Evolutionary conservation across 169 alveolate species (phyloP), one percentile per base, ranked within the genome.

Genomic region (Eimeria necatrix): DNA sequence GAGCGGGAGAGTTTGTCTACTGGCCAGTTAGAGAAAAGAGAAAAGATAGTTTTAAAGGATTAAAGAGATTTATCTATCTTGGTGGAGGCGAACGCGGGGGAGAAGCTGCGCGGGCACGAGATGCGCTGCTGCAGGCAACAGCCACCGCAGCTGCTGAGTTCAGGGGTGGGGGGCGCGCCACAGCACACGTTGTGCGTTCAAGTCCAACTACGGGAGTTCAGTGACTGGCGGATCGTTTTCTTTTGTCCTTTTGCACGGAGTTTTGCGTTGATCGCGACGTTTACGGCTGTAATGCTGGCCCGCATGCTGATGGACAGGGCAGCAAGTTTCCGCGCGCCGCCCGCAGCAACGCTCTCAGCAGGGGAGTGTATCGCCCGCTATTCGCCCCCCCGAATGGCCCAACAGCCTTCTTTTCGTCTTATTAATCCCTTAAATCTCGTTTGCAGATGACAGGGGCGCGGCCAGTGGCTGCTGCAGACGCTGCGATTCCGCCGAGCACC

Each of bases 361-460:
- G 49, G 90, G 59, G 52, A 22, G 90, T 52, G n/a, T 53, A 24
- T 53, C 22, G 4, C 26, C 52, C 26, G 5, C 16, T 53, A 51
- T 53, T 12, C n/a, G 9, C 74, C 74, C 2, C 70, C 3, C 90
- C 90, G 90, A 49, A 81, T 81, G 90, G 59, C 49, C 5, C 51
- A 81, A n/a, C 52, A 81, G 18, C 22, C 74, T 8, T 18, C 1
- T 0, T 24, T 60, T 53, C 52, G 74, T 53, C 73, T 48, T 53
- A 49, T 81, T 12, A 81, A 81, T 20, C 49, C 90, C 71, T 53
- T 53, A 81, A 60, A 81, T 53, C 24, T 81, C 90, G 26, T 81
- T 52, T 32, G 41, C 90, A 81, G 90, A 81, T 81, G 90, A 81
- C 90, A 49, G 87, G 61, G 87, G 61, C 20, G n/a, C 87, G 46